A percentile compares a stretch with the other conserved stretches of the same genome.
Conservation (phyloP, 176 grass and related monocot genomes). For the Triticum turgidum region DNA sequence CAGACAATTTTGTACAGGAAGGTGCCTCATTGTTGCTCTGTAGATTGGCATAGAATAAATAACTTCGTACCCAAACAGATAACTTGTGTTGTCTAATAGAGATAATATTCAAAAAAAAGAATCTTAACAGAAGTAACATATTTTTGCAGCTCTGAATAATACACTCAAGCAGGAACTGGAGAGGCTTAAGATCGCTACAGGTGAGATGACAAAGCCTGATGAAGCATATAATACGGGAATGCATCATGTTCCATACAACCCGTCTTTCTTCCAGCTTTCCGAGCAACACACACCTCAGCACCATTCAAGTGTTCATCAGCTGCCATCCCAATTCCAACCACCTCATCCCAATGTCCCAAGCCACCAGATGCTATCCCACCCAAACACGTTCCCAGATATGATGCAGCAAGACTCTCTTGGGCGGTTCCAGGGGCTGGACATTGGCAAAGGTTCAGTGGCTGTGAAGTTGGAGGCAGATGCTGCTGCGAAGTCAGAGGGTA, state of each 20-base stretch:
- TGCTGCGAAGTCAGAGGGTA: constrained; percentile 61
- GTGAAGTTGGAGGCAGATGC: constrained; percentile 70
- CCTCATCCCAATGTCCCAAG: constrained; percentile 42
- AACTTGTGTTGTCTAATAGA: neutral
- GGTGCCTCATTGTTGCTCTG: neutral
- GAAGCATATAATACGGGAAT: constrained; percentile 76
- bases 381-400: constrained; percentile 63
- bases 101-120: neutral
- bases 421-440: constrained; percentile 69
- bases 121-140: constrained; percentile 10
- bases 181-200: constrained; percentile 73
- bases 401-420: constrained; percentile 86
- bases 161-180: constrained; percentile 82
- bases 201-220: constrained; percentile 55
- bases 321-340: constrained; percentile 59
- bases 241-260: constrained; percentile 56
- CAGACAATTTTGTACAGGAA: neutral
- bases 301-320: constrained; percentile 51
- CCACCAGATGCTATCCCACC: constrained; percentile 60
- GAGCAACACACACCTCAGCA: constrained; percentile 45
- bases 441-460: constrained; percentile 62
- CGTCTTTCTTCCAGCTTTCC: constrained; percentile 65
- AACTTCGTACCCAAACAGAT: neutral
- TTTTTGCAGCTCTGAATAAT: constrained; percentile 74
- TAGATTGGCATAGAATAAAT: neutral